Base-by-base conservation (phyloP, 78 protist species). In the Cavenderia fasciculata region DNA sequence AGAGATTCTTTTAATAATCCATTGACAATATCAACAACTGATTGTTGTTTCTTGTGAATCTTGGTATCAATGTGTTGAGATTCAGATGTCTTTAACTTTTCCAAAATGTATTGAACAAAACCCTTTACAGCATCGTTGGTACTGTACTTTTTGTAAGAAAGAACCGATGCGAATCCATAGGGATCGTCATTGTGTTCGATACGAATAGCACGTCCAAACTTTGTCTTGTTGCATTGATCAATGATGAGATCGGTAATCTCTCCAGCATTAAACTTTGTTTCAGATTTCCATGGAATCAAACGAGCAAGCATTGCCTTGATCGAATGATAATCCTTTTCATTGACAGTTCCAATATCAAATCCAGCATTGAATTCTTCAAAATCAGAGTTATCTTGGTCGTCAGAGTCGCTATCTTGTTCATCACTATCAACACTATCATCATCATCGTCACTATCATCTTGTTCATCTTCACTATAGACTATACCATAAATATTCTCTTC, bases 151-250 rank as follows among this genome's bases (percentile, higher is more conserved):
- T 62, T n/a, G 62, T 79, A 52, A 66, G 62, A 65, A 16, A 79
- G 54, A 66, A 79, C 61, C 23, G 88, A 65, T 27, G 41, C 14
- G 10, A 79, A 79, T 19, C 88, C 88, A 66, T 65, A 79, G 16
- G 88, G 88, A 27, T 79, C 88, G 6, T 66, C 88, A 23, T 16
- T 52, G 23, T 73, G 62, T n/a, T 79, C 88, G 2, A 79, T 62
- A 27, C 73, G 11, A 19, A 79, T 65, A 2, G 59, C 34, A 36
- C 88, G 49, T 38, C 88, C 88, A 79, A 79, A 79, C n/a, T 79
- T 66, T 54, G n/a, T 29, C 54, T 49, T 33, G 12, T 52, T 66
- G 3, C 75, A 54, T 79, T 79, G 88, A 1, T 65, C 76, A 16
- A 79, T 19, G 0, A 79, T 79, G 16, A 79, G 21, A 36, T 79